phyloP scores from a whole-genome alignment of 2,329 filamentous ascomycete genomes.

The Geosmithia putterillii region DNA sequence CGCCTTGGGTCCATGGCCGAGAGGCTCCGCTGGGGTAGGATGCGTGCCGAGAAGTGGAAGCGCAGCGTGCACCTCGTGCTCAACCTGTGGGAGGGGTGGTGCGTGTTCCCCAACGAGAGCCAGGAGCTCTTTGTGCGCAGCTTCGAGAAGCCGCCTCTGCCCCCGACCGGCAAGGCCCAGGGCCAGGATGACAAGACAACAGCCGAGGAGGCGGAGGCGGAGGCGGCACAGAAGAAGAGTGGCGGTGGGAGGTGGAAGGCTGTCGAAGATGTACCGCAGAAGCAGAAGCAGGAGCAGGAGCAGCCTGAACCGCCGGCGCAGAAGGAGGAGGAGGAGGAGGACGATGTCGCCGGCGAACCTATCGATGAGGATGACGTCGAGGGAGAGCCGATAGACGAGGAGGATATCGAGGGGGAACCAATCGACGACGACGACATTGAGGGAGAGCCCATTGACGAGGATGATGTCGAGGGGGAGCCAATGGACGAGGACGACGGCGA shows the following conservation, averaged over 20 bases:
- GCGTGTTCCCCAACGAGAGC: constrained; percentile 59
- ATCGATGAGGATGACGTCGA: constrained; percentile 30
- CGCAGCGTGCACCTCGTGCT: constrained; percentile 59
- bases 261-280: constrained; percentile 25
- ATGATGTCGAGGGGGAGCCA: constrained; percentile 4
- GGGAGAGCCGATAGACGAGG: constrained; percentile 26
- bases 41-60: constrained; percentile 78
- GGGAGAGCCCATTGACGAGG: constrained; percentile 8
- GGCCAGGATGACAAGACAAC: constrained; percentile 16
- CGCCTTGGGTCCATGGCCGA: constrained; percentile 62
- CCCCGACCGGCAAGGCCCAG: constrained; percentile 14
- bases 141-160: constrained; percentile 57
- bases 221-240: constrained; percentile 19
- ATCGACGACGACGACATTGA: constrained; percentile 25
- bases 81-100: constrained; percentile 60
- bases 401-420: constrained; percentile 35
- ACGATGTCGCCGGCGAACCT: constrained; percentile 24
- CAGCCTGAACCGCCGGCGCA: constrained; percentile 32
- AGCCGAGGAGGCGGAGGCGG: constrained; percentile 15
- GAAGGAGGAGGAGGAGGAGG: constrained; percentile 26
- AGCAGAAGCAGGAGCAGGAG: constrained; percentile 30
- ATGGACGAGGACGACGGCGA: not conserved
- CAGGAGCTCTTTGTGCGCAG: constrained; percentile 58
- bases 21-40: constrained; percentile 63
- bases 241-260: constrained; percentile 36